Conservation (phyloP, 345 rosid genomes). For the Salix udensis region DNA sequence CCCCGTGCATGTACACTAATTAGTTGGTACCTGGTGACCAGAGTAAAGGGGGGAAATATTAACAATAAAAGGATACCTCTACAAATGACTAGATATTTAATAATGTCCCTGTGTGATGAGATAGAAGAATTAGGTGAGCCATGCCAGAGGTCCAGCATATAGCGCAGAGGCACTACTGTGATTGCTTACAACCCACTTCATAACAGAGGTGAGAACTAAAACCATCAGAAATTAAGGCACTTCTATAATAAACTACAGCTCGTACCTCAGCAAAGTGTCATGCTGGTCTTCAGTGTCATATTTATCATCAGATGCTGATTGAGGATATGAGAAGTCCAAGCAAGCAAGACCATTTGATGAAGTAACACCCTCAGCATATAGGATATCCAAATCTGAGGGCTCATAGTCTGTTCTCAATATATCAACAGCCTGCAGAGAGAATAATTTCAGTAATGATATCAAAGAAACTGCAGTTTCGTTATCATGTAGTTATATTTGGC, state of each 20-base stretch:
- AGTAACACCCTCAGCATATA: constrained; percentile 91
- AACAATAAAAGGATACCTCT: neutral
- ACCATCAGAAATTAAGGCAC: neutral
- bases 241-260: constrained; percentile 5
- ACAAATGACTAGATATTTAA: neutral
- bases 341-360: constrained; percentile 93
- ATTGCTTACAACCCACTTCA: neutral
- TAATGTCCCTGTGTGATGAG: neutral
- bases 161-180: neutral
- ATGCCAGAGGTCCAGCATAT: neutral
- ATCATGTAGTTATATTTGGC: neutral
- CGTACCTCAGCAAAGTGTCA: constrained; percentile 72
- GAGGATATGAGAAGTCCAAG: constrained; percentile 84
- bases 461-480: neutral
- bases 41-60: neutral
- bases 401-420: constrained; percentile 76
- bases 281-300: constrained; percentile 57
- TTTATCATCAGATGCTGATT: constrained; percentile 49
- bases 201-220: neutral
- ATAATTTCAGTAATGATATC: neutral
- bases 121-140: neutral
- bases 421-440: constrained; percentile 59
- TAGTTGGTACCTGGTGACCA: constrained; percentile 70
- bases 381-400: constrained; percentile 92
- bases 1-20: constrained; percentile 83